phyloP scores from a whole-genome alignment of 352 stramenopile genomes.

The Phytopythium sindhum region DNA sequence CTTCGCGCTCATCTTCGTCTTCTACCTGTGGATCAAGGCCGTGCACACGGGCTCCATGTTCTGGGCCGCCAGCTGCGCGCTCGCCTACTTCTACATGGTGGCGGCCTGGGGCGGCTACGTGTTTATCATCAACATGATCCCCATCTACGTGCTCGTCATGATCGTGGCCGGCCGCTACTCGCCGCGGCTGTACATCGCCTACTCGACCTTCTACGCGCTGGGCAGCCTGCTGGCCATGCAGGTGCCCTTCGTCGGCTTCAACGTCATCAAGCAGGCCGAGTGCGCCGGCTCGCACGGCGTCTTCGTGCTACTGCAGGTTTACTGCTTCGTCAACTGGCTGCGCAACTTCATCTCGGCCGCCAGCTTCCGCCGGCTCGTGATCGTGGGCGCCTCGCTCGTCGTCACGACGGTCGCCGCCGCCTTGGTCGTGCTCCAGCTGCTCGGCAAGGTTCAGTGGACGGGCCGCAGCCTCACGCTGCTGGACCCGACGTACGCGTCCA shows the following conservation, averaged over 20 bases:
- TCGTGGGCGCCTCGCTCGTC: slow-evolving; percentile 51
- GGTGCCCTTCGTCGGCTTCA: slow-evolving; percentile 97
- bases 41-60: slow-evolving; percentile 90
- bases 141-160: slow-evolving; percentile 94
- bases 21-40: slow-evolving; percentile 96
- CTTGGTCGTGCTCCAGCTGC: slow-evolving; percentile 77
- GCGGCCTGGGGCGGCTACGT: slow-evolving; percentile 97
- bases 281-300: slow-evolving; percentile 85
- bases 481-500: slow-evolving; percentile 90
- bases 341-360: slow-evolving; percentile 69
- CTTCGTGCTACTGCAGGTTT: slow-evolving; percentile 92
- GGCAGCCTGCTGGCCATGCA: slow-evolving; percentile 96
- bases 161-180: slow-evolving; percentile 92
- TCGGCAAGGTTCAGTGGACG: slow-evolving; percentile 88
- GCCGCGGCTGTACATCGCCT: slow-evolving; percentile 94
- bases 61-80: slow-evolving; percentile 69
- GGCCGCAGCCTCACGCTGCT: slow-evolving; percentile 88
- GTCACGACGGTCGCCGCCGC: slow-evolving; percentile 49
- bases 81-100: slow-evolving; percentile 98
- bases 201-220: slow-evolving; percentile 96
- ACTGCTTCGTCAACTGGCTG: slow-evolving; percentile 74
- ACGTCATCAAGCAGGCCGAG: slow-evolving; percentile 91
- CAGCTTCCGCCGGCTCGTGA: slow-evolving; percentile 73
- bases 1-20: slow-evolving; percentile 96
- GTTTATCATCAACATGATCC: slow-evolving; percentile 99